These are phyloP conservation scores for Ochetophila trinervis DNA, from an alignment of 306 rosid species.

Conservation along the genomic window DNA sequence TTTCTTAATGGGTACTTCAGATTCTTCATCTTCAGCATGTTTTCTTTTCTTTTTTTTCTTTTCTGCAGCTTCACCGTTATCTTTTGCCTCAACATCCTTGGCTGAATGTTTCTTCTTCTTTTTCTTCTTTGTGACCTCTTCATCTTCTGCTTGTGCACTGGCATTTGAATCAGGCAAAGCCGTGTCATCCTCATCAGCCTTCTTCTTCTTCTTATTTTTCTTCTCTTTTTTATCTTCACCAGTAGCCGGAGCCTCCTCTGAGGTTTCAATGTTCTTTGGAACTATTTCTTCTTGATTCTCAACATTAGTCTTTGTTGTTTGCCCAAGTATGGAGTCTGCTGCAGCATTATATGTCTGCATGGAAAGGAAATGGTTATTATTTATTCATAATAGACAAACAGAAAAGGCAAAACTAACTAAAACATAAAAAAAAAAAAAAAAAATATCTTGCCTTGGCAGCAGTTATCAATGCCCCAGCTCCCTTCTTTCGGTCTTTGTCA, in stretches of 20 bases:
- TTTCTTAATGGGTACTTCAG: slow-evolving; percentile 46
- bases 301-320: slow-evolving; percentile 13
- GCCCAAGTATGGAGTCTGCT: slow-evolving; percentile 67
- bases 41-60: slow-evolving; percentile 58
- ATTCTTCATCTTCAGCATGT: slow-evolving; percentile 44
- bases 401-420: neutral
- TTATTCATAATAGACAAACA: neutral
- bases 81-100: slow-evolving; percentile 33
- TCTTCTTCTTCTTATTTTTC: slow-evolving; percentile 40
- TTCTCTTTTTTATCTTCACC: slow-evolving; percentile 41
- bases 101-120: slow-evolving; percentile 37
- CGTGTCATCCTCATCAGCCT: too few relatives aligned
- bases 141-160: too few relatives aligned
- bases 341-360: slow-evolving; percentile 78
- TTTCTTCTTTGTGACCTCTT: too few relatives aligned
- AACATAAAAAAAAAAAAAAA: slow-evolving; percentile 7
- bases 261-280: slow-evolving; percentile 23
- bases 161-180: too few relatives aligned
- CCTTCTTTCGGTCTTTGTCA: slow-evolving; percentile 87
- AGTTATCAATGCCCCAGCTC: slow-evolving; percentile 67
- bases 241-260: slow-evolving; percentile 23
- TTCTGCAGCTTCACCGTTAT: slow-evolving; percentile 23
- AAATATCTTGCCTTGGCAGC: slow-evolving; percentile 66
- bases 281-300: slow-evolving; percentile 37
- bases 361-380: slow-evolving; percentile 16